Conservation (phyloP, 2,329 filamentous ascomycete species). For the Aspergillus floridensis region DNA sequence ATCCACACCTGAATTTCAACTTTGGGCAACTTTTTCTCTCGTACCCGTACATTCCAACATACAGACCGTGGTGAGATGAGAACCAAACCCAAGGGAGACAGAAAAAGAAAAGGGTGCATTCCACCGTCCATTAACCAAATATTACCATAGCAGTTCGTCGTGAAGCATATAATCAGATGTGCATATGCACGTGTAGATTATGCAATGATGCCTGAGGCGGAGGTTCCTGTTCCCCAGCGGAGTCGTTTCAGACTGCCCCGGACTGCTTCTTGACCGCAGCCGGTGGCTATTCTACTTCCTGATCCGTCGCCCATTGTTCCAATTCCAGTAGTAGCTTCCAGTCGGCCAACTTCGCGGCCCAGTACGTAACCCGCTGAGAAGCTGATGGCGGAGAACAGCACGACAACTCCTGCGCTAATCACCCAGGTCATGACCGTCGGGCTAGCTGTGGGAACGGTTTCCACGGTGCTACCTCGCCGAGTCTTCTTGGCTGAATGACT, state of each 20-base stretch:
- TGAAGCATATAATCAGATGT: neutral
- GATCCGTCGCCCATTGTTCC: constrained; percentile 27
- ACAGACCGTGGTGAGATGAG: neutral
- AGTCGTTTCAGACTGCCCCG: constrained; percentile 43
- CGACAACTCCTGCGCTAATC: constrained; percentile 62
- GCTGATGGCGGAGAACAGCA: constrained; percentile 62
- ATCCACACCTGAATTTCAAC: neutral
- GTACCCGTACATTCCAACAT: neutral
- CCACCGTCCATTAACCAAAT: neutral
- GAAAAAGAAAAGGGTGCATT: neutral
- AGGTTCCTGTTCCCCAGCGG: constrained; percentile 41
- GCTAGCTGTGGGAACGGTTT: constrained; percentile 43
- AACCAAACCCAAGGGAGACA: neutral
- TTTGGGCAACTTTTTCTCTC: neutral
- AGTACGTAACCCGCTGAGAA: constrained; percentile 64
- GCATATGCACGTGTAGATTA: constrained; percentile 15
- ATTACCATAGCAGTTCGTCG: neutral
- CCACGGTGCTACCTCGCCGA: constrained; percentile 30
- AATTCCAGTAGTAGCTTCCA: constrained; percentile 44
- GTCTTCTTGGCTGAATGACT: constrained; percentile 34
- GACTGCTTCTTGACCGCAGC: constrained; percentile 48
- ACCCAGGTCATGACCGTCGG: constrained; percentile 66
- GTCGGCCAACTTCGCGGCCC: constrained; percentile 57
- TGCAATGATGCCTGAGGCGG: constrained; percentile 38
- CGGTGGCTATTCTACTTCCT: constrained; percentile 34